Conservation (phyloP, 1,284 basidiomycete species). For the Ceratobasidium sp. region DNA sequence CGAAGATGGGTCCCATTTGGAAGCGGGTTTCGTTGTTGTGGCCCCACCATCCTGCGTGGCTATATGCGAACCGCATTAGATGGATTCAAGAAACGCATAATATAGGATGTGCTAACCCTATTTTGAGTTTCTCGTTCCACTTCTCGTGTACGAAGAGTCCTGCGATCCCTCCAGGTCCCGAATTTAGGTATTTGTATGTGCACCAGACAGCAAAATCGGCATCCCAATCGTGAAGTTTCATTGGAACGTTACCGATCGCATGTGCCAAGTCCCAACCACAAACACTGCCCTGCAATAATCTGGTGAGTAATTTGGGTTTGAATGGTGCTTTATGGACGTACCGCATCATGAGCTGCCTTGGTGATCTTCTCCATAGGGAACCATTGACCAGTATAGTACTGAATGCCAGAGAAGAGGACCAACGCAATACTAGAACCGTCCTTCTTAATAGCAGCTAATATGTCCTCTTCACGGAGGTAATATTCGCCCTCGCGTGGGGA, state of each 20-base stretch:
- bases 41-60: constrained; percentile 98
- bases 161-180: constrained; percentile 95
- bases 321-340: constrained; percentile 52
- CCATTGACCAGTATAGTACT: constrained; percentile 98
- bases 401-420: constrained; percentile 89
- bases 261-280: constrained; percentile 98
- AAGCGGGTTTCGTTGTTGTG: constrained; percentile 90
- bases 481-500: constrained; percentile 85
- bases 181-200: constrained; percentile 97
- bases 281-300: constrained; percentile 75
- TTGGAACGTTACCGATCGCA: constrained; percentile 91
- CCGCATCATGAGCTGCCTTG: constrained; percentile 82
- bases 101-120: constrained; percentile 56
- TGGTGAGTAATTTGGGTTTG: not conserved
- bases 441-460: constrained; percentile 77
- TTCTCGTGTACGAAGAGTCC: constrained; percentile 90
- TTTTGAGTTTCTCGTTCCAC: constrained; percentile 73
- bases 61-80: constrained; percentile 53
- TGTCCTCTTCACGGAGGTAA: constrained; percentile 90
- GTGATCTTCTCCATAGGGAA: constrained; percentile 91
- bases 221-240: constrained; percentile 90
- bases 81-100: constrained; percentile 6
- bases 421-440: constrained; percentile 83
- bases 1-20: constrained; percentile 86
- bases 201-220: constrained; percentile 99